A percentile compares a stretch with the other conserved stretches of the same genome.
Conservation (phyloP, 2,329 filamentous ascomycete species). For the Calonectria hawksworthii region DNA sequence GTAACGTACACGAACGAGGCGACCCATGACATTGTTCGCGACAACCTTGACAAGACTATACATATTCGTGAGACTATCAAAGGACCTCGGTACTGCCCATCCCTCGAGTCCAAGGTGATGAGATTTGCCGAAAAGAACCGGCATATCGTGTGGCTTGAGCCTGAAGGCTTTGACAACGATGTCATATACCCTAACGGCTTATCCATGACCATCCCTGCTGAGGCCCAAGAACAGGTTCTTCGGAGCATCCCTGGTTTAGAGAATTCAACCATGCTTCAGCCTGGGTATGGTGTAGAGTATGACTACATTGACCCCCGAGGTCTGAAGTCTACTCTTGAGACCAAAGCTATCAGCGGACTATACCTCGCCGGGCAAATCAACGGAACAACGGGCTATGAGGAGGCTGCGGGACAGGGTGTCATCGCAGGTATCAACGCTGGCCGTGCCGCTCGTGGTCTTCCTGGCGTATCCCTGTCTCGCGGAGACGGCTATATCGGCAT, state of each 20-base stretch:
- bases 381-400: constrained; percentile 97
- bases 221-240: constrained; percentile 88
- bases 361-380: constrained; percentile 98
- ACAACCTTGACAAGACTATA: constrained; percentile 94
- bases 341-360: constrained; percentile 89
- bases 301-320: constrained; percentile 97
- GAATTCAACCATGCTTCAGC: constrained; percentile 90
- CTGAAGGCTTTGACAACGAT: constrained; percentile 91
- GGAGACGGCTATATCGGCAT: constrained; percentile 97
- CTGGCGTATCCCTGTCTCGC: constrained; percentile 78
- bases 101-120: constrained; percentile 93
- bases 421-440: constrained; percentile 96
- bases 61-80: constrained; percentile 97
- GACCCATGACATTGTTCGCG: constrained; percentile 86
- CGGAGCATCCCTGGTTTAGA: constrained; percentile 91
- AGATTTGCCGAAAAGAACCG: constrained; percentile 84
- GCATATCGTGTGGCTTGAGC: constrained; percentile 97
- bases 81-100: constrained; percentile 95
- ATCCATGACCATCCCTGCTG: constrained; percentile 94
- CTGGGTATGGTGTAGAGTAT: constrained; percentile 97
- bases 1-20: constrained; percentile 88
- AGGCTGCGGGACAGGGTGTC: constrained; percentile 93
- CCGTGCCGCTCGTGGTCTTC: constrained; percentile 77
- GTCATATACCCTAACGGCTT: constrained; percentile 97
- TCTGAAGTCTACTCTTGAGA: constrained; percentile 90